Percentiles rank a stretch among this genome's conserved stretches.
Evolutionary conservation across 139 green algal genomes (phyloP).

Genomic region (Chlamydomonas sphaeroides): DNA sequence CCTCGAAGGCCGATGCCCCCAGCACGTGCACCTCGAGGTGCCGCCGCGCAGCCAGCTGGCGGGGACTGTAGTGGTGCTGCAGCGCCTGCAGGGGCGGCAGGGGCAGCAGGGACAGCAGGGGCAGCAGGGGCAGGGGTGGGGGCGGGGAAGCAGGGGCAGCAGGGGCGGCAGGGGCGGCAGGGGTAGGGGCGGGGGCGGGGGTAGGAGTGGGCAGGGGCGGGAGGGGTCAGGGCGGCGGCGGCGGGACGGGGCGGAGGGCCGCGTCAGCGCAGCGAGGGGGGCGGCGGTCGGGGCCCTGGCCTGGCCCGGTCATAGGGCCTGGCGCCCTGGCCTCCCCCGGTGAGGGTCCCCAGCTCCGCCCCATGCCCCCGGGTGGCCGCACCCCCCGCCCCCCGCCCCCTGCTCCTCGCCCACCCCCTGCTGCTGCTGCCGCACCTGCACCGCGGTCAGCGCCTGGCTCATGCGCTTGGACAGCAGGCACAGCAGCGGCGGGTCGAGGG

Average conservation of each 20-base stretch:
- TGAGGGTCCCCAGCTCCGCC: no score
- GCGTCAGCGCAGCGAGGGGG: no score
- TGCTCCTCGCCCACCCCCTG: not conserved
- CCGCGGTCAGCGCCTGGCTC: constrained; percentile 31
- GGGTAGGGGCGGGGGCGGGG: not conserved
- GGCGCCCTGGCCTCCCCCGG: no score
- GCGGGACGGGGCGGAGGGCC: no score
- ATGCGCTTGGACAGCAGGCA: constrained; percentile 37
- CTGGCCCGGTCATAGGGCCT: no score
- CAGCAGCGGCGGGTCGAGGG: constrained; percentile 5
- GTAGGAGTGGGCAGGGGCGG: no score
- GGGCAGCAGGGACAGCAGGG: no score
- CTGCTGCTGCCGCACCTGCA: not conserved
- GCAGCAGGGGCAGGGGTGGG: not conserved
- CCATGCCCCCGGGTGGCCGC: no score
- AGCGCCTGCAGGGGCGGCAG: not conserved
- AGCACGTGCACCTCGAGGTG: constrained; percentile 34
- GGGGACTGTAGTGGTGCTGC: constrained; percentile 33
- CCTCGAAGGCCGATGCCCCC: constrained; percentile 27
- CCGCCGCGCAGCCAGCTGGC: not conserved
- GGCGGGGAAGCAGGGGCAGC: no score
- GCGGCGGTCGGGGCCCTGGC: no score
- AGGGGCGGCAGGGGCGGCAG: no score
- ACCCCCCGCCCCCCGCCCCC: not conserved
- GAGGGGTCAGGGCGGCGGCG: no score